Evolutionary conservation across 2,329 filamentous ascomycete genomes (phyloP), one percentile per base, ranked within the genome.

Genomic region (Penicillium sp.): DNA sequence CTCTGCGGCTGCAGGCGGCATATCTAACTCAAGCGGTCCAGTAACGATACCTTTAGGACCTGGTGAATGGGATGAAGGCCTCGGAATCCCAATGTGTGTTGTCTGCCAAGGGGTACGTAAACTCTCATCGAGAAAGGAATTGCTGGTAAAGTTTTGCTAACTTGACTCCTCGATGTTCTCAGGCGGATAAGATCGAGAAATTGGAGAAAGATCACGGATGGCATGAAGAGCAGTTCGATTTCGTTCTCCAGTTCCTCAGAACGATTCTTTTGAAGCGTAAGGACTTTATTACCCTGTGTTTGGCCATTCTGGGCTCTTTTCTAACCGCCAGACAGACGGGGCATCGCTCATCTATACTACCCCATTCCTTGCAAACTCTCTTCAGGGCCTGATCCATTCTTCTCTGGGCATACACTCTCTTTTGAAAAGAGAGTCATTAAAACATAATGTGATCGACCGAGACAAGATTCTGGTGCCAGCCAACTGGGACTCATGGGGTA

Each of bases 401-500:
- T 91, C 89, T 50, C 81, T 97, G 18, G 90, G 89, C 52, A 92
- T 96, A 71, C 90, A 90, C 58, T 95, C 90, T 22, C 82, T 94
- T 20, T 79, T 95, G 18, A 90, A 90, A 73, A 85, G 87, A 60
- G 84, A 90, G 68, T 85, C 88, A 24, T 81, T 95, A 24, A 94
- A 91, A 75, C 89, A 92, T 72, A 96, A 96, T 66, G 89, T 95
- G 58, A 94, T 95, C 63, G 94, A 94, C 76, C 84, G 93, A 57
- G 92, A 96, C 73, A 95, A 95, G 80, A 92, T 99, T 53, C 82
- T 97, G 5, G 89, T 99, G 0, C 93, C 93, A 2, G 89, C 92
- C 16, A 97, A 97, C 72, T 99, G 94, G 94, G 94, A 99, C 74
- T 97, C 92, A 0, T 97, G 92, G 90, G 92, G 92, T 57, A 99